Evolutionary conservation across 2,329 filamentous ascomycete species (phyloP), one percentile per base, ranked within the genome.

Genomic region (Neofusicoccum kwambonambiense): DNA sequence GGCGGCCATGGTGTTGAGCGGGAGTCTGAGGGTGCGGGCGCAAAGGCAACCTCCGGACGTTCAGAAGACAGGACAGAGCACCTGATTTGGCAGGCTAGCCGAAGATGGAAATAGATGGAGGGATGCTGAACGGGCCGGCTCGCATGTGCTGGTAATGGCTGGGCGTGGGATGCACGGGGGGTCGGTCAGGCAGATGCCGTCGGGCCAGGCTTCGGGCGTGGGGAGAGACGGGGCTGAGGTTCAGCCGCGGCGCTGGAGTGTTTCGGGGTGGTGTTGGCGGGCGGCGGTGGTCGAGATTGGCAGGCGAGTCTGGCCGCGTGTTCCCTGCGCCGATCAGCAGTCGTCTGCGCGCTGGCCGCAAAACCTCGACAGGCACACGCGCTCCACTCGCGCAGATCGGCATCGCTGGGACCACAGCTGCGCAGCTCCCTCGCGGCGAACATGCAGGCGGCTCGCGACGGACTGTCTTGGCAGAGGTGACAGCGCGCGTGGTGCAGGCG

Each of bases 401-500:
- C 56, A 58, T 34, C 15, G 22, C 22, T 35, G 49, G 47, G 47
- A 34, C 47, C 4, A 27, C 22, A 34, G 27, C 52, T 13, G n/a
- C 19, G 17, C 9, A n/a, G 22, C 54, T 13, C 12, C 19, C 12
- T 9, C 52, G 13, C 4, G 22, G 17, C 22, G n/a, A 19, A 4
- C 17, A 27, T 37, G 13, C 13, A 27, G 22, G 17, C 35, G 39
- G 12, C 22, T 8, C 8, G 31, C 11, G 56, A 19, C 56, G 56
- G 56, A 27, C 56, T 47, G 42, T 3, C 56, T 60, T 60, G 56
- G 56, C 56, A n/a, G 42, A 44, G 15, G 56, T 15, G 31, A 47
- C 56, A 47, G 56, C 41, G 27, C 7, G 42, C 39, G 42, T 19
- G 41, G 37, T 45, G 22, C 42, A 47, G 42, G 27, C 56, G 42